phyloP scores from a whole-genome alignment of 2,329 filamentous ascomycete species.

The Xylariaceae sp. region DNA sequence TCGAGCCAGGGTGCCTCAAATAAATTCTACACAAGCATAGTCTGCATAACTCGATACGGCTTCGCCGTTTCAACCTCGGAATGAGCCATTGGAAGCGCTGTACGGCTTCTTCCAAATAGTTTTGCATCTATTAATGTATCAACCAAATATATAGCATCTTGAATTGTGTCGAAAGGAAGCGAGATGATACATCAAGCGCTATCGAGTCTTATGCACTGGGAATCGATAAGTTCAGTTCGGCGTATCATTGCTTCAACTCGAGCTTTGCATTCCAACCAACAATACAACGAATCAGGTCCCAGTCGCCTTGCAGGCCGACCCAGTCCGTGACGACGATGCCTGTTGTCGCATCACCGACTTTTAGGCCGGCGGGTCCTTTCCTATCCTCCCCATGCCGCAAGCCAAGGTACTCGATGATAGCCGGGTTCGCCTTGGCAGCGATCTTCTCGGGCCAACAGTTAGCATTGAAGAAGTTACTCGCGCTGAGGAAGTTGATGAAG shows the following conservation, averaged over 20 bases:
- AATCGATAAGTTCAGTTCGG: too few species aligned
- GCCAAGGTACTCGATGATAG: conserved; percentile 68
- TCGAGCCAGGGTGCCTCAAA: too few species aligned
- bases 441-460: conserved; percentile 94
- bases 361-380: conserved; percentile 55
- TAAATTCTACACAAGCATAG: too few species aligned
- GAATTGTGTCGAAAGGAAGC: background rate
- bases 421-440: conserved; percentile 85
- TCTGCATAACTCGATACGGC: too few species aligned
- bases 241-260: conserved; percentile 52
- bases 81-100: too few species aligned
- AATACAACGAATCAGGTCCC: conserved; percentile 86
- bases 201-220: too few species aligned
- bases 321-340: conserved; percentile 93
- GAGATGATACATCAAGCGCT: background rate
- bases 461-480: conserved; percentile 91
- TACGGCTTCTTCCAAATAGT: too few species aligned
- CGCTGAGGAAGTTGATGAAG: conserved; percentile 89
- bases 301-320: conserved; percentile 86
- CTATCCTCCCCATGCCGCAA: conserved; percentile 59
- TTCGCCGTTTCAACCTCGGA: too few species aligned
- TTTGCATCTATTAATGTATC: too few species aligned
- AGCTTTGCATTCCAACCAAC: conserved; percentile 86
- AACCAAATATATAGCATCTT: too few species aligned
- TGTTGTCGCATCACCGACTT: conserved; percentile 74